Percentiles rank a stretch among this genome's conserved stretches.
Evolutionary conservation across 2,329 filamentous ascomycete species (phyloP).

Genomic region (Acrodontium crateriforme): DNA sequence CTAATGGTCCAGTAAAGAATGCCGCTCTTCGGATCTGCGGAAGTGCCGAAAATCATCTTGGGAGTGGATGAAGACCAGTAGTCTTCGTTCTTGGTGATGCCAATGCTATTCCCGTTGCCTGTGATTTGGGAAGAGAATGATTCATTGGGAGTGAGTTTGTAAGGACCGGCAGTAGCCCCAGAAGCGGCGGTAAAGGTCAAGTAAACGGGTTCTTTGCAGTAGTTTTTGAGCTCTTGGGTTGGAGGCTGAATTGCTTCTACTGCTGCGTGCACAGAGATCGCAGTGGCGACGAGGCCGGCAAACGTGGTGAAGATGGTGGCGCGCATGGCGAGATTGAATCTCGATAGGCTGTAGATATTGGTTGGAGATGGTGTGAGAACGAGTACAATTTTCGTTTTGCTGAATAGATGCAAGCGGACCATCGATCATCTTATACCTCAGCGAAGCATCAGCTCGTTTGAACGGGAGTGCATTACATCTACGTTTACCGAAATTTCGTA

Average conservation of each 20-base stretch:
- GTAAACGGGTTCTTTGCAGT: slow-evolving; percentile 14
- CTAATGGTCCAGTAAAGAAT: slow-evolving; percentile 17
- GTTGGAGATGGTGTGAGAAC: slow-evolving; percentile 8
- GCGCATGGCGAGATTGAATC: too few species aligned
- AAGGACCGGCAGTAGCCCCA: slow-evolving; percentile 6
- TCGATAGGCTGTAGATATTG: too few species aligned
- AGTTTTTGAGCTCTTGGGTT: slow-evolving; percentile 13
- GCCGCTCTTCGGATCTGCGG: slow-evolving; percentile 5
- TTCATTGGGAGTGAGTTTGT: slow-evolving; percentile 8
- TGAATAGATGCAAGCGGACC: background rate
- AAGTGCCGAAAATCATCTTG: slow-evolving; percentile 17
- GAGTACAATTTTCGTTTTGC: background rate
- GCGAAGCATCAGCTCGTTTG: background rate
- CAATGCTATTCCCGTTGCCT: slow-evolving; percentile 19
- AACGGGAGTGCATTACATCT: background rate
- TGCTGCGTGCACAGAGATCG: slow-evolving; percentile 7
- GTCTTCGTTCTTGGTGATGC: slow-evolving; percentile 13
- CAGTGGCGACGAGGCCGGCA: slow-evolving; percentile 3
- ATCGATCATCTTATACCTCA: background rate
- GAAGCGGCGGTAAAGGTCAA: slow-evolving; percentile 15
- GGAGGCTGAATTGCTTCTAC: too few species aligned
- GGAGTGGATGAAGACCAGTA: slow-evolving; percentile 12
- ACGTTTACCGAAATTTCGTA: too few species aligned
- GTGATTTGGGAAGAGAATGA: slow-evolving; percentile 4
- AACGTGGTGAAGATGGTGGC: slow-evolving; percentile 5